Evolutionary conservation across 352 stramenopile species (phyloP), one percentile per base, ranked within the genome.

Genomic region (Phytopythium cucurbitacearum): DNA sequence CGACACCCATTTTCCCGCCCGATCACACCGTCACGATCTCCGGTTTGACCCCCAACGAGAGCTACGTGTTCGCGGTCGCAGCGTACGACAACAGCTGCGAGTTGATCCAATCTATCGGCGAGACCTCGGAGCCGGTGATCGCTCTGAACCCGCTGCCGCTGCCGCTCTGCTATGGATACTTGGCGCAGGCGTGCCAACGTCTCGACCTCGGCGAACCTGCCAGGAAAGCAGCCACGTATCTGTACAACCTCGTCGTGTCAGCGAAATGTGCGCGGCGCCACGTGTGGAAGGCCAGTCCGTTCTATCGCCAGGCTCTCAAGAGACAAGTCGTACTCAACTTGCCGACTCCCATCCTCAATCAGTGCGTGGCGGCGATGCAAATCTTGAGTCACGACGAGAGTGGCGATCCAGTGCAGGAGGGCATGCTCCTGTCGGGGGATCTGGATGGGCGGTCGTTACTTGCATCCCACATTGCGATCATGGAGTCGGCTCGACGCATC

Each of bases 41-140:
- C 4, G 77, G 70, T 0, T 43, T 96, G 4, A 16, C 67, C 0
- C 60, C 82, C 0, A 93, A 93, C 48, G 80, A 91, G 36, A 84
- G 64, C 50, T 96, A 94, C 51, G 80, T 94, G 11, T 96, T 96
- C 44, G 86, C 86, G 8, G 69, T 86, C 2, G 84, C 84, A 28
- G 85, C 84, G 1, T 96, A 86, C 28, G 85, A 96, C 44, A 59
- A 51, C 3, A 60, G 78, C 0, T 65, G 80, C 13, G 64, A 90
- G 3, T 34, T 90, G 7, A 87, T 96, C 16, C 53, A 85, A 42
- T 66, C 60, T 4, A 88, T 94, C 38, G 85, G 85, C 0, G 70
- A 78, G 13, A 91, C 79, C 0, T 85, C 77, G 0, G 56, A 66
- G 9, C 68, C 79, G 1, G 73, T 94, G 7, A 67, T 85, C 0